phyloP scores from a whole-genome alignment of 768 basidiomycete species.

The Kwoniella heveanensis region DNA sequence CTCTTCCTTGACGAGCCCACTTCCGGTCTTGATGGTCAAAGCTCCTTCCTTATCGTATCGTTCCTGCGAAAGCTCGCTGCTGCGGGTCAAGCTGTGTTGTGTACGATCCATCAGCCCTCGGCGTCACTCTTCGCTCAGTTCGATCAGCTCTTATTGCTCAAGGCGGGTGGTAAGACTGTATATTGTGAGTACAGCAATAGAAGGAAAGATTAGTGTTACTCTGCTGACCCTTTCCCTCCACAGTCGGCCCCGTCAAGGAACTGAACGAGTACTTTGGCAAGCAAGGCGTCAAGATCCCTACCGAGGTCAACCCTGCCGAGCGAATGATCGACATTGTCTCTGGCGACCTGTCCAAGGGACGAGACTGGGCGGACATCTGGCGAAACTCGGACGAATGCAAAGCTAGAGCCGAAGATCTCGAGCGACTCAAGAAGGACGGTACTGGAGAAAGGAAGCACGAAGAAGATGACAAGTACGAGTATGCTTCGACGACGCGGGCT shows the following conservation, averaged over 20 bases:
- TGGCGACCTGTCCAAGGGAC: slow-evolving; percentile 63
- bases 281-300: slow-evolving; percentile 65
- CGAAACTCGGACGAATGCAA: slow-evolving; percentile 65
- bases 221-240: not conserved
- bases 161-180: slow-evolving; percentile 67
- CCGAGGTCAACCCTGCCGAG: slow-evolving; percentile 72
- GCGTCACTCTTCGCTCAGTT: slow-evolving; percentile 79
- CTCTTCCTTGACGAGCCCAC: slow-evolving; percentile 91
- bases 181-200: slow-evolving; percentile 32
- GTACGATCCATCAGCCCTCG: slow-evolving; percentile 65
- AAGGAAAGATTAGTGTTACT: not conserved
- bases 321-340: slow-evolving; percentile 67
- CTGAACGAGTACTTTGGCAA: slow-evolving; percentile 65
- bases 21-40: slow-evolving; percentile 64
- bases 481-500: slow-evolving; percentile 68
- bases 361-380: slow-evolving; percentile 84
- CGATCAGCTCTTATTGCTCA: slow-evolving; percentile 72
- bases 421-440: slow-evolving; percentile 58
- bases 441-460: slow-evolving; percentile 57
- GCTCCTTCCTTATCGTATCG: slow-evolving; percentile 58
- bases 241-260: slow-evolving; percentile 36
- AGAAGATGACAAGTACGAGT: slow-evolving; percentile 42
- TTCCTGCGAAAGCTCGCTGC: slow-evolving; percentile 75
- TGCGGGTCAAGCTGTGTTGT: slow-evolving; percentile 79
- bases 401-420: slow-evolving; percentile 57